Percentiles rank a stretch among this genome's conserved stretches.
Conservation (phyloP, 441 rosid genomes). For the Brassica balearica region DNA sequence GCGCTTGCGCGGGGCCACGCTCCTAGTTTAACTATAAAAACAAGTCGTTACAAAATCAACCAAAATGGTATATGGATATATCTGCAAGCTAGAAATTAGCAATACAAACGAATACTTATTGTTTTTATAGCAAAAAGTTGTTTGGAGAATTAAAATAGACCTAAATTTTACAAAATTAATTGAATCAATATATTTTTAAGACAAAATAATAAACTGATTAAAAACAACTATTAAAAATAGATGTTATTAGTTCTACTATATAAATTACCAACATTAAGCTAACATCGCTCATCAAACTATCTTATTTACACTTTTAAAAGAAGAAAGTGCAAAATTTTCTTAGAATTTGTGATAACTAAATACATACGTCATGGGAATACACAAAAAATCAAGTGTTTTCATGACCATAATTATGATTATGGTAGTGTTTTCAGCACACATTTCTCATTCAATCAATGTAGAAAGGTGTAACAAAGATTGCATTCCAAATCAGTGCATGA, state of each 20-base stretch:
- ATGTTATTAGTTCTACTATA: too few species aligned
- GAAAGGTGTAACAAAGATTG: background rate
- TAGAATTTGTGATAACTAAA: background rate
- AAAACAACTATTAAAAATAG: too few species aligned
- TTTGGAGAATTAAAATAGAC: too few species aligned
- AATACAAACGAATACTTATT: too few species aligned
- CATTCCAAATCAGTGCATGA: background rate
- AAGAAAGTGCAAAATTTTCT: background rate
- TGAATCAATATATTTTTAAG: too few species aligned
- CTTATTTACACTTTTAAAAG: background rate
- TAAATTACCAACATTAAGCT: too few species aligned
- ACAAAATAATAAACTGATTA: too few species aligned
- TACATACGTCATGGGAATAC: background rate
- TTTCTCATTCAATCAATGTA: background rate
- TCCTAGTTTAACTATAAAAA: too few species aligned
- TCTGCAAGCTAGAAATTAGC: background rate
- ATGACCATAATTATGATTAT: background rate
- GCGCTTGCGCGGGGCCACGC: too few species aligned
- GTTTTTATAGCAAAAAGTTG: too few species aligned
- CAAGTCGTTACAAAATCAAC: background rate
- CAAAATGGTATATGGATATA: background rate
- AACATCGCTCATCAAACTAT: background rate
- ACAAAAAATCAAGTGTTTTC: background rate
- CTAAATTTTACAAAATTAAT: too few species aligned
- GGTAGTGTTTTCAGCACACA: background rate